These are phyloP conservation scores for Diaporthe destruens DNA, from an alignment of 2,329 filamentous ascomycete species.

Conservation along the genomic window DNA sequence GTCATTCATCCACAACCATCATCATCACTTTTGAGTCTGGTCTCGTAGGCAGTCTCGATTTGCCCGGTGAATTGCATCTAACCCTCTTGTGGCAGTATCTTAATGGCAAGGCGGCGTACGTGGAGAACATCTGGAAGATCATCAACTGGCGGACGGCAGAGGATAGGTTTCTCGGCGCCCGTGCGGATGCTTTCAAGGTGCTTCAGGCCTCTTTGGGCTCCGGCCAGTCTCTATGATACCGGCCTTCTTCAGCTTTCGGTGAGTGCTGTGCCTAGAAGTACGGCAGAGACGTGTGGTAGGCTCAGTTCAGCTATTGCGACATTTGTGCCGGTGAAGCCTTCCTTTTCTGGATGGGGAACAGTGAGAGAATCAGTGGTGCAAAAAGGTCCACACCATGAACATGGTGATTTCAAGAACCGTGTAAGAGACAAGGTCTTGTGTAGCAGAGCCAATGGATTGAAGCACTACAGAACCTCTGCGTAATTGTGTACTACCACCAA, in stretches of 20 bases:
- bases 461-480: too few species aligned
- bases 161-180: constrained; percentile 66
- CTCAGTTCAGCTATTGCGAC: background rate
- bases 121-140: constrained; percentile 82
- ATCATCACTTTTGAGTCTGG: too few species aligned
- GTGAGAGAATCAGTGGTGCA: background rate
- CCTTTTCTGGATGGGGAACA: background rate
- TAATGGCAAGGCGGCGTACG: constrained; percentile 81
- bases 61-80: background rate
- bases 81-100: constrained; percentile 69
- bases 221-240: background rate
- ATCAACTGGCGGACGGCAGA: constrained; percentile 83
- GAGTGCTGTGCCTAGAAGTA: background rate
- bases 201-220: background rate
- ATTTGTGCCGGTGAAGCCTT: background rate
- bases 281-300: background rate
- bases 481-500: too few species aligned
- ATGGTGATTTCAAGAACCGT: too few species aligned
- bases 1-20: background rate
- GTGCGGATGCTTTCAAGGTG: constrained; percentile 59
- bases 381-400: too few species aligned
- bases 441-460: too few species aligned
- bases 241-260: background rate
- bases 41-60: too few species aligned
- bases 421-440: too few species aligned